Conservation (phyloP, 805 yeast species). For the Yarrowia phangngaensis region DNA sequence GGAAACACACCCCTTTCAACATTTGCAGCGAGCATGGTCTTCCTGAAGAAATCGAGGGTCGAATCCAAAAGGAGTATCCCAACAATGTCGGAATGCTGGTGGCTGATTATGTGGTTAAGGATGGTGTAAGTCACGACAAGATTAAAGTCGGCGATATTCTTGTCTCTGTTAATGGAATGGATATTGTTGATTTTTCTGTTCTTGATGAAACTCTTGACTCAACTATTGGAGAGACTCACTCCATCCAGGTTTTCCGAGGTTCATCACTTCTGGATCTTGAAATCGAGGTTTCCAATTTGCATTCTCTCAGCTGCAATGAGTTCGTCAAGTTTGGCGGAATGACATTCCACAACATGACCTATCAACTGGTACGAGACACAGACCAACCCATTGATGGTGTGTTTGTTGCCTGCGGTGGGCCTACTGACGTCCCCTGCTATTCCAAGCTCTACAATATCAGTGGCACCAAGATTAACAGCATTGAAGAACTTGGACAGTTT, state of each 20-base stretch:
- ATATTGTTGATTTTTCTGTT: constrained; percentile 66
- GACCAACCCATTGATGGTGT: constrained; percentile 75
- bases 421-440: constrained; percentile 50
- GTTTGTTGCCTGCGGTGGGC: constrained; percentile 69
- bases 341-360: constrained; percentile 75
- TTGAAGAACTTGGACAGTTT: neutral
- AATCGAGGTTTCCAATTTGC: constrained; percentile 68
- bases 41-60: constrained; percentile 64
- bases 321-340: constrained; percentile 84
- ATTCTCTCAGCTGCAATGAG: constrained; percentile 73
- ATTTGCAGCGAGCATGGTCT: constrained; percentile 86
- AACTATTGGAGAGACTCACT: constrained; percentile 56
- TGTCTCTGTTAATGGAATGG: constrained; percentile 62
- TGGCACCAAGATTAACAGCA: neutral
- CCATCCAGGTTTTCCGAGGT: constrained; percentile 65
- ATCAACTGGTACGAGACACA: constrained; percentile 80
- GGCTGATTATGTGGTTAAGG: constrained; percentile 74
- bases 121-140: constrained; percentile 72
- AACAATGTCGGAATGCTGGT: constrained; percentile 70
- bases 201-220: constrained; percentile 78
- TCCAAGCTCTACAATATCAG: constrained; percentile 44
- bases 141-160: constrained; percentile 84
- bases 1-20: constrained; percentile 82
- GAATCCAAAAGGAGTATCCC: constrained; percentile 66
- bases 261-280: constrained; percentile 52